Evolutionary conservation across 2,329 filamentous ascomycete species (phyloP).

Genomic region (Seiridium unicorne): DNA sequence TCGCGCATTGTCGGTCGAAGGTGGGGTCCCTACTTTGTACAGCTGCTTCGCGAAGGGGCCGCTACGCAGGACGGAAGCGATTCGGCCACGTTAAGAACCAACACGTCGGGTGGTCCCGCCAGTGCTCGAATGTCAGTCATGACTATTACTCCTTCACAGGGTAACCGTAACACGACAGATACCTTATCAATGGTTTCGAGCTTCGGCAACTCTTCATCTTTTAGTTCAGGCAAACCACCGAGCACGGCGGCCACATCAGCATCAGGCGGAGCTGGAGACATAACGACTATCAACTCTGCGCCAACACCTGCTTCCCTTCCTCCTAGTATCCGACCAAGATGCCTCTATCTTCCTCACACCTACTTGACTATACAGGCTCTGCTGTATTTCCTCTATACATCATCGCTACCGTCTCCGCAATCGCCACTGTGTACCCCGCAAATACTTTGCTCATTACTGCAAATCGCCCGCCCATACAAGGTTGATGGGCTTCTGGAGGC

Average conservation of each 20-base stretch:
- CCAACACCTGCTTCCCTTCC: conserved; percentile 57
- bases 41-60: conserved; percentile 80
- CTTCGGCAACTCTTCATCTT: conserved; percentile 28
- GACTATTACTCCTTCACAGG: conserved; percentile 69
- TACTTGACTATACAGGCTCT: conserved; percentile 85
- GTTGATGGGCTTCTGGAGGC: conserved; percentile 91
- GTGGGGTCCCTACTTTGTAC: conserved; percentile 96
- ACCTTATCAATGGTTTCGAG: conserved; percentile 44
- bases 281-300: conserved; percentile 50
- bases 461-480: conserved; percentile 89
- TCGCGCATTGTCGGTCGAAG: conserved; percentile 82
- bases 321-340: conserved; percentile 71
- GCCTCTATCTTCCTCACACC: conserved; percentile 91
- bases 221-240: conserved; percentile 38
- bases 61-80: conserved; percentile 72
- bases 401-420: conserved; percentile 72
- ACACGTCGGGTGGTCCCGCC: conserved; percentile 51
- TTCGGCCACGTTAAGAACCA: conserved; percentile 70
- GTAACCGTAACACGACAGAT: conserved; percentile 49
- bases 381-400: conserved; percentile 92
- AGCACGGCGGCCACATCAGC: conserved; percentile 44
- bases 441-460: conserved; percentile 90
- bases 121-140: conserved; percentile 75
- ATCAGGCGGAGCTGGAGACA: conserved; percentile 39
- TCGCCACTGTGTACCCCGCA: conserved; percentile 88